A percentile compares a stretch with the other conserved stretches of the same genome.
Evolutionary conservation across 371 early-diverging fungal species (phyloP).

Genomic region (Rhizopus stolonifer): DNA sequence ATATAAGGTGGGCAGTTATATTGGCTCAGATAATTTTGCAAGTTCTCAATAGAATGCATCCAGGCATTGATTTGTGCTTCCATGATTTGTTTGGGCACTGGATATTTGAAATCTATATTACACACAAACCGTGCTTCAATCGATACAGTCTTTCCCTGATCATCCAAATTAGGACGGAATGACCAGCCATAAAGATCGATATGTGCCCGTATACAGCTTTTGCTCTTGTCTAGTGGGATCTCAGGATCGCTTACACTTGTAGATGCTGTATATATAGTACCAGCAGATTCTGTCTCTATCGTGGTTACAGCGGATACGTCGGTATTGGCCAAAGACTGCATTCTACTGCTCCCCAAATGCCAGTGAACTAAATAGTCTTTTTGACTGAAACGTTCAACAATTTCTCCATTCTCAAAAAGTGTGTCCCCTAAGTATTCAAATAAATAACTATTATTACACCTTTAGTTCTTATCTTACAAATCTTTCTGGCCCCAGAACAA

Average conservation of each 20-base stretch:
- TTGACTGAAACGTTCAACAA: constrained; percentile 54
- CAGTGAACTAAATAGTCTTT: constrained; percentile 56
- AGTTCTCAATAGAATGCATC: constrained; percentile 32
- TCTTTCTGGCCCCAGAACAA: constrained; percentile 44
- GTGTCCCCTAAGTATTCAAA: constrained; percentile 45
- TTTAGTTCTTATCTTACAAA: constrained; percentile 25
- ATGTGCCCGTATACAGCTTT: constrained; percentile 44
- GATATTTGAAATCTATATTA: constrained; percentile 50
- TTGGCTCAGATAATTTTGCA: constrained; percentile 41
- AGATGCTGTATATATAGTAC: constrained; percentile 56
- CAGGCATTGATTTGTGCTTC: constrained; percentile 16
- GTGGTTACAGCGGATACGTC: constrained; percentile 52
- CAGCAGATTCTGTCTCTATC: constrained; percentile 56
- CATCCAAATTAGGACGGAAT: constrained; percentile 45
- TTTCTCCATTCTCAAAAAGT: constrained; percentile 49
- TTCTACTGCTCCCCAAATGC: constrained; percentile 22
- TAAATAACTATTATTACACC: neutral
- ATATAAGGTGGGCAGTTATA: constrained; percentile 61
- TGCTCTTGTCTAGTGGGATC: constrained; percentile 45
- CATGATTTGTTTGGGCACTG: constrained; percentile 35
- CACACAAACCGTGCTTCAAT: constrained; percentile 56
- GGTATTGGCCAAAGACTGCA: constrained; percentile 30
- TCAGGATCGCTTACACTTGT: constrained; percentile 56
- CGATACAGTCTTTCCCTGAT: constrained; percentile 37
- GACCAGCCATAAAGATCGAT: constrained; percentile 63